Conservation (phyloP, 257 asterid genomes). For the Gynochthodes officinalis region DNA sequence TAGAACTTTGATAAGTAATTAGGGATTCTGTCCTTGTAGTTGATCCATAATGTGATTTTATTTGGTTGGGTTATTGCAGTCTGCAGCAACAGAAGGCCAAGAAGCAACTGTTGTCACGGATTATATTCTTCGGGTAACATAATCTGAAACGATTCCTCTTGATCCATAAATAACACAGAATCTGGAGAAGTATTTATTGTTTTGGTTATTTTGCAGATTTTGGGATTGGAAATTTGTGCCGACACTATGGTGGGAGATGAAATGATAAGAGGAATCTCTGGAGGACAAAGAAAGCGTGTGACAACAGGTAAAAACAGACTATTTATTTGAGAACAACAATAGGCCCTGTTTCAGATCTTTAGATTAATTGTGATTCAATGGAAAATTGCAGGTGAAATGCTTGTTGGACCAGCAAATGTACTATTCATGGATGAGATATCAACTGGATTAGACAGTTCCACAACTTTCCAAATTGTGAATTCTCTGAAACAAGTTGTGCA, state of each 20-base stretch:
- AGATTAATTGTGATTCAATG: not conserved
- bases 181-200: not conserved
- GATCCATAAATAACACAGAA: not conserved
- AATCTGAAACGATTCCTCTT: not conserved
- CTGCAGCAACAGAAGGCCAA: slow-evolving; percentile 66
- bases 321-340: not conserved
- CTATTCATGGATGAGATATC: slow-evolving; percentile 46
- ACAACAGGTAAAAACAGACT: slow-evolving; percentile 25
- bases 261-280: slow-evolving; percentile 45
- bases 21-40: not conserved
- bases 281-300: slow-evolving; percentile 43
- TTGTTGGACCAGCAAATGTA: slow-evolving; percentile 39
- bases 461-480: slow-evolving; percentile 40
- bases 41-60: not conserved
- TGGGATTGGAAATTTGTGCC: slow-evolving; percentile 44
- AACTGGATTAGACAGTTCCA: slow-evolving; percentile 45
- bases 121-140: slow-evolving; percentile 54
- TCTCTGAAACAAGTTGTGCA: slow-evolving; percentile 36
- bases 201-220: slow-evolving; percentile 22
- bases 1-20: not conserved
- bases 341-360: not conserved
- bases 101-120: slow-evolving; percentile 60
- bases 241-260: slow-evolving; percentile 45
- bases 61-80: slow-evolving; percentile 30
- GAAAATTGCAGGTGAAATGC: slow-evolving; percentile 31